phyloP scores from a whole-genome alignment of 176 grass and related monocot genomes.

The Hordeum marinum region DNA sequence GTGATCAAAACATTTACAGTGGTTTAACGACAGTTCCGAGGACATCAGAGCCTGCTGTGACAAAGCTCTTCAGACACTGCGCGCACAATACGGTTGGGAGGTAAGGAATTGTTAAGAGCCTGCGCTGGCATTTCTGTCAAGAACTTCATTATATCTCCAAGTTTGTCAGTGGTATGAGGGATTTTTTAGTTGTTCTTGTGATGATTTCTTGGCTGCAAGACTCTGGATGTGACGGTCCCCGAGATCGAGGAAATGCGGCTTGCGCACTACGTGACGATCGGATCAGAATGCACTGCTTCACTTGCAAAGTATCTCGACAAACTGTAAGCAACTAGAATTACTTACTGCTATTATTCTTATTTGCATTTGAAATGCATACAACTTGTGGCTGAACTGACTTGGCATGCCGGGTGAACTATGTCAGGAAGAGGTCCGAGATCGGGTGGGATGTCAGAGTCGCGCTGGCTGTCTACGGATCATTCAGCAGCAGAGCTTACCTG shows the following conservation, averaged over 20 bases:
- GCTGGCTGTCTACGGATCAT: constrained; percentile 70
- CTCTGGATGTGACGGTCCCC: constrained; percentile 69
- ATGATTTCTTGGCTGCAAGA: constrained; percentile 22
- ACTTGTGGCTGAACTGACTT: not conserved
- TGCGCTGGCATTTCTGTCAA: not conserved
- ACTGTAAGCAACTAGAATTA: constrained; percentile 37
- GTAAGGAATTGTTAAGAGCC: constrained; percentile 22
- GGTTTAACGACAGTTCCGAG: constrained; percentile 82
- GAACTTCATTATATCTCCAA: not conserved
- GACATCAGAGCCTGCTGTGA: constrained; percentile 84
- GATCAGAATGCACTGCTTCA: constrained; percentile 79
- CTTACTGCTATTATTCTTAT: not conserved
- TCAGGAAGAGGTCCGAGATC: constrained; percentile 63
- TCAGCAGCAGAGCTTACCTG: constrained; percentile 86
- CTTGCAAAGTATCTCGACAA: constrained; percentile 77
- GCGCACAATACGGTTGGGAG: constrained; percentile 75
- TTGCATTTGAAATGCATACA: not conserved
- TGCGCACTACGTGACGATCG: constrained; percentile 90
- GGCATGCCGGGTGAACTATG: not conserved
- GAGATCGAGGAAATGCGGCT: constrained; percentile 99
- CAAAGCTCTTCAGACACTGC: constrained; percentile 56
- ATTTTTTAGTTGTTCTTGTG: not conserved
- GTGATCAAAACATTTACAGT: constrained; percentile 26
- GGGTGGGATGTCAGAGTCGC: constrained; percentile 86
- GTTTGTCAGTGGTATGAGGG: not conserved